A percentile compares a stretch with the other conserved stretches of the same genome.
Evolutionary conservation across 2,329 filamentous ascomycete genomes (phyloP).

Genomic region (Phyllosticta citrichinensis): DNA sequence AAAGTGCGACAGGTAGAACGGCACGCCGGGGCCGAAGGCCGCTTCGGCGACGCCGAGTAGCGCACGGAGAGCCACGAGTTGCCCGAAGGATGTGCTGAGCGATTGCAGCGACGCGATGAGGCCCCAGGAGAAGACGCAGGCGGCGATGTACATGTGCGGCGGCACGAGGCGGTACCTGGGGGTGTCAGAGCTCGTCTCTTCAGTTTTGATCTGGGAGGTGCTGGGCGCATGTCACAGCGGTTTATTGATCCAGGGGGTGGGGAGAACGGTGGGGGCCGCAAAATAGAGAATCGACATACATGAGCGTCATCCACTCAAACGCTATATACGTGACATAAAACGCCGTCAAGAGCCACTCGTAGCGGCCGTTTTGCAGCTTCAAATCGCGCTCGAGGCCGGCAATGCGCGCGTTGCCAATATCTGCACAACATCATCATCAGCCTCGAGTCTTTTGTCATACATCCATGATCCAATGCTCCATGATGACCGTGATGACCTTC

Average conservation of each 20-base stretch:
- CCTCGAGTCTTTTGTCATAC: not conserved
- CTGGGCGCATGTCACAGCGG: not conserved
- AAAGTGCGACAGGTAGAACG: slow-evolving; percentile 56
- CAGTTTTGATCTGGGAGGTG: not conserved
- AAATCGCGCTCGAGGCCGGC: slow-evolving; percentile 48
- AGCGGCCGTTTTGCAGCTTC: slow-evolving; percentile 44
- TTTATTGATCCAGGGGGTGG: not conserved
- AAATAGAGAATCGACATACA: slow-evolving; percentile 28
- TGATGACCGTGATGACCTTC: not conserved
- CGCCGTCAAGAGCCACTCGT: slow-evolving; percentile 51
- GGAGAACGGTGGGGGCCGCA: no score
- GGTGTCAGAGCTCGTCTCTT: not conserved
- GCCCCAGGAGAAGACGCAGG: slow-evolving; percentile 70
- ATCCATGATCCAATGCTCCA: not conserved
- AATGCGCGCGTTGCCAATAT: slow-evolving; percentile 54
- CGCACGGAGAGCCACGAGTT: slow-evolving; percentile 52
- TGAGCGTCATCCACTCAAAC: slow-evolving; percentile 57
- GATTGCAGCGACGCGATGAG: slow-evolving; percentile 63
- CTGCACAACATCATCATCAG: slow-evolving; percentile 19
- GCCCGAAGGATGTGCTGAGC: slow-evolving; percentile 34
- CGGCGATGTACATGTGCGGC: slow-evolving; percentile 50
- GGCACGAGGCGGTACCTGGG: slow-evolving; percentile 46
- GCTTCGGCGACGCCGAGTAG: slow-evolving; percentile 49
- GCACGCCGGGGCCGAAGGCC: slow-evolving; percentile 53
- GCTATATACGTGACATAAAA: slow-evolving; percentile 56